Evolutionary conservation across 1,139 yeast genomes (phyloP).

Genomic region (Debaryomyces subglobosus): DNA sequence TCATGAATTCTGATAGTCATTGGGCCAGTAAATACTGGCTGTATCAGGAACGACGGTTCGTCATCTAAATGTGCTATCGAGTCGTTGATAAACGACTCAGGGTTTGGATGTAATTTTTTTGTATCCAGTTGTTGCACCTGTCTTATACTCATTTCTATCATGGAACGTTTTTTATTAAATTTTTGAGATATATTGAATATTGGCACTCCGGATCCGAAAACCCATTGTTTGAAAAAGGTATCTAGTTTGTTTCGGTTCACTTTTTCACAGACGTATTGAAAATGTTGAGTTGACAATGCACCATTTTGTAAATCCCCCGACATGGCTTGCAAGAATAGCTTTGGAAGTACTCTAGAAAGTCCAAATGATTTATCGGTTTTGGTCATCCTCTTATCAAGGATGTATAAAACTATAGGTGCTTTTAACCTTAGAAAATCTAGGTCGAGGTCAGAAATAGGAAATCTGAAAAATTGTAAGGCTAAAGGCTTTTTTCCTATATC

Average conservation of each 20-base stretch:
- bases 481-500: conserved; percentile 86
- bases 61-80: conserved; percentile 46
- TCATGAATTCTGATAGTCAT: conserved; percentile 97
- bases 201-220: conserved; percentile 87
- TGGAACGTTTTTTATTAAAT: conserved; percentile 90
- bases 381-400: conserved; percentile 90
- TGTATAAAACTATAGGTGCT: conserved; percentile 83
- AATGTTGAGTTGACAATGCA: conserved; percentile 78
- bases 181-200: conserved; percentile 84
- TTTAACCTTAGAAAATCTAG: conserved; percentile 71
- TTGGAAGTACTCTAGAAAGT: conserved; percentile 86
- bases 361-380: conserved; percentile 96
- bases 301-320: conserved; percentile 88
- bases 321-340: conserved; percentile 90
- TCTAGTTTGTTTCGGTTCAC: conserved; percentile 88
- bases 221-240: conserved; percentile 90
- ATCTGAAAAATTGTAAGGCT: conserved; percentile 64
- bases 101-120: conserved; percentile 33
- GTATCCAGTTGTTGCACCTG: conserved; percentile 79
- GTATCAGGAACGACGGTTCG: conserved; percentile 41
- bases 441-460: conserved; percentile 67
- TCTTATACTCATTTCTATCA: conserved; percentile 91
- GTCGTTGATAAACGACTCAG: conserved; percentile 48
- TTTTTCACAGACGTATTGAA: conserved; percentile 90
- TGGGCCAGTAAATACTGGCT: conserved; percentile 79